Evolutionary conservation across 2,329 filamentous ascomycete genomes (phyloP), one percentile per base, ranked within the genome.

Genomic region (Neonectria ditissima): DNA sequence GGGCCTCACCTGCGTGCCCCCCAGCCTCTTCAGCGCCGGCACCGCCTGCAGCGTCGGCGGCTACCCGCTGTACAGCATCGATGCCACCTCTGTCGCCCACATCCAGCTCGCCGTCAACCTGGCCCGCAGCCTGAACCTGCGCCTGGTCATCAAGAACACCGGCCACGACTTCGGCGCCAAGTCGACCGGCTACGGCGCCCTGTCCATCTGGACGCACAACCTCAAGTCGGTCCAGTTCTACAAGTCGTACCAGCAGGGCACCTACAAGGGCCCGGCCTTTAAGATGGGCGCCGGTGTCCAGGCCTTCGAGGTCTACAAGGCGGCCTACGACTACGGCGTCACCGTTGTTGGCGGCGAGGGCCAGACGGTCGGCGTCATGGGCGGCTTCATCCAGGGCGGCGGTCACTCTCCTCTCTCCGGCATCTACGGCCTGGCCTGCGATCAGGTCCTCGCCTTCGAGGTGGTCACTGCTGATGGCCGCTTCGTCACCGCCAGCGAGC

Each of bases 381-480:
- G 88, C n/a, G 88, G 88, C 2, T 91, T 85, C 69, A 82, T 80
- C 5, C 85, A 87, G 73, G 87, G 87, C 5, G 88, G 86, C 18
- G 88, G 89, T 0, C 86, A 89, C 69, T 82, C 81, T 1, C 78
- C 82, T 1, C 78, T 90, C 3, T 80, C 79, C 14, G 83, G 83
- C 0, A 75, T 73, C 8, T 86, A 84, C 57, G 89, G 89, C 7
- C 77, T 91, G 1, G 85, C 76, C 10, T 86, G 86, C 0, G 88
- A 91, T 70, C 83, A 90, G 57, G 81, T 83, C 0, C 78, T 90
- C 1, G 79, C 83, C 56, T 85, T 79, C 62, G 80, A 87, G 63
- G 84, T 89, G 1, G 80, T 90, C 18, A 84, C 82, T 8, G 83
- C 81, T 0, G 71, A 74, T 22, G 87, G 87, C 1, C 63, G 78